Evolutionary conservation across 23 red algal species (phyloP).

Genomic region (Gracilaria gracilis): DNA sequence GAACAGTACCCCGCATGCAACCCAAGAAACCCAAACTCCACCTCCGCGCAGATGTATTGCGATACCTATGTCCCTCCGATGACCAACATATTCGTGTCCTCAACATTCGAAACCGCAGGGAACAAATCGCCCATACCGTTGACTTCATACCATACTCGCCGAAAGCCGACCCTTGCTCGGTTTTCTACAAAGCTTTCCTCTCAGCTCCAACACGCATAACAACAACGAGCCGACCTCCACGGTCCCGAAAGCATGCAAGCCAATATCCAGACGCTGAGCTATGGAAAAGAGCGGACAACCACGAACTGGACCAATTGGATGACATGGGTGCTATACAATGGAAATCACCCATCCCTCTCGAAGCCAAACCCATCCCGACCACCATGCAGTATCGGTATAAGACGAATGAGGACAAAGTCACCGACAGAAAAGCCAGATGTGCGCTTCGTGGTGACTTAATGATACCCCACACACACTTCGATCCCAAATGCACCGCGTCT

Average conservation of each 20-base stretch:
- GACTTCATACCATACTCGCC: constrained; percentile 39
- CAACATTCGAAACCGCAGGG: neutral
- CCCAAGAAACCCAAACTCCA: constrained; percentile 16
- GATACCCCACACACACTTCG: constrained; percentile 38
- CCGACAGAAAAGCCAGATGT: constrained; percentile 17
- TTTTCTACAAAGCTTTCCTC: neutral
- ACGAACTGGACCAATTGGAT: constrained; percentile 53
- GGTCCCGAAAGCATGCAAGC: constrained; percentile 3
- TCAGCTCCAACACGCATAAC: neutral
- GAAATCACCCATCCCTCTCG: neutral
- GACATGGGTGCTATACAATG: constrained; percentile 6
- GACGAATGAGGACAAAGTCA: constrained; percentile 17
- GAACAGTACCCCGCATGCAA: neutral
- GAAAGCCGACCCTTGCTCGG: neutral
- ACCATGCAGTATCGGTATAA: constrained; percentile 58
- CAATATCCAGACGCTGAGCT: constrained; percentile 42
- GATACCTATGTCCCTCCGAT: neutral
- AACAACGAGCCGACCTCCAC: neutral
- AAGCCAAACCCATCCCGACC: neutral
- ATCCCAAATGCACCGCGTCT: constrained; percentile 1
- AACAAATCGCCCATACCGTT: neutral
- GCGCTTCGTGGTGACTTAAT: constrained; percentile 30
- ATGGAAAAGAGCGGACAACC: constrained; percentile 29
- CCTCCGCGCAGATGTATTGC: neutral
- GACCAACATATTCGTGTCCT: neutral